Evolutionary conservation across 352 stramenopile species (phyloP).

Genomic region (Phytophthora pseudosyringae): DNA sequence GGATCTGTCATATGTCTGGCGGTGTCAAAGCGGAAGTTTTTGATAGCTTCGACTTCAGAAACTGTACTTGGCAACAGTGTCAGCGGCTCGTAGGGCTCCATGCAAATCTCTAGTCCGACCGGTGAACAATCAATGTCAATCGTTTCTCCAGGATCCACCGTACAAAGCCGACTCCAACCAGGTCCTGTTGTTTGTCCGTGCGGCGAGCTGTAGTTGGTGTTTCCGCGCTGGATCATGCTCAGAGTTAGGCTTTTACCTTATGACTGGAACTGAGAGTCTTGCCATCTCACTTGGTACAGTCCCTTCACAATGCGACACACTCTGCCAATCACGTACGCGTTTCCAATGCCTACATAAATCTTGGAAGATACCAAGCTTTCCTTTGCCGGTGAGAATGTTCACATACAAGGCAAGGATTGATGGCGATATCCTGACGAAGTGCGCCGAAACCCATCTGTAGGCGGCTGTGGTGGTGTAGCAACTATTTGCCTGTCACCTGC

Average conservation of each 20-base stretch:
- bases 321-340: constrained; percentile 5
- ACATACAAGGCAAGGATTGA: constrained; percentile 4
- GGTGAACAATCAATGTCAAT: constrained; percentile 5
- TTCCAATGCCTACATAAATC: constrained; percentile 9
- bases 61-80: neutral
- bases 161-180: neutral
- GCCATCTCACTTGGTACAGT: constrained; percentile 12
- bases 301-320: constrained; percentile 14
- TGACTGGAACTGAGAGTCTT: constrained; percentile 23
- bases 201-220: constrained; percentile 9
- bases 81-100: neutral
- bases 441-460: too few species aligned
- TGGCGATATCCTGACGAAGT: neutral
- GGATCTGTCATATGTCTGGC: neutral
- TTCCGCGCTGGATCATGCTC: constrained; percentile 9
- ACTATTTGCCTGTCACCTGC: too few species aligned
- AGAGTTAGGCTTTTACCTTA: constrained; percentile 1
- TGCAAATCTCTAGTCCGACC: neutral
- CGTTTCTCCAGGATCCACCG: neutral
- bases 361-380: constrained; percentile 6
- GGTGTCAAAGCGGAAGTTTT: constrained; percentile 18
- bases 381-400: constrained; percentile 8
- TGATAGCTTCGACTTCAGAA: constrained; percentile 6
- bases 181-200: neutral
- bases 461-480: too few species aligned